Percentiles rank a stretch among this genome's conserved stretches.
Conservation (phyloP, 2,329 filamentous ascomycete genomes). For the Exophiala xenobiotica region DNA sequence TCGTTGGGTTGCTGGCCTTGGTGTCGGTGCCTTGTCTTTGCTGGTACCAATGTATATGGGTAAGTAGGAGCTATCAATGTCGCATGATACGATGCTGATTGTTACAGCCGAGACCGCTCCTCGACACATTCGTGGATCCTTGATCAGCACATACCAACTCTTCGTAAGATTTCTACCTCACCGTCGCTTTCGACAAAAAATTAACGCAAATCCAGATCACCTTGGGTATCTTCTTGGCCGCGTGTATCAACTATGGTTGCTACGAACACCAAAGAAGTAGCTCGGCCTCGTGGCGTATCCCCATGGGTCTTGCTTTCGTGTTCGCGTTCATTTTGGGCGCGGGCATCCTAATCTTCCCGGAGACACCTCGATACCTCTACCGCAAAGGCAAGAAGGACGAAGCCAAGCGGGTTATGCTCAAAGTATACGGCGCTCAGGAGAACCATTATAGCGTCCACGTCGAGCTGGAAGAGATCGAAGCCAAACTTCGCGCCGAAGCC, state of each 20-base stretch:
- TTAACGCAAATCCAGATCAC: constrained; percentile 45
- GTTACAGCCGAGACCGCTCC: constrained; percentile 44
- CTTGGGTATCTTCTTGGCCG: constrained; percentile 64
- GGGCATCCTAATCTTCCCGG: constrained; percentile 56
- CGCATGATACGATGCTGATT: neutral
- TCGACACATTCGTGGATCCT: constrained; percentile 45
- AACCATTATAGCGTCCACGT: constrained; percentile 56
- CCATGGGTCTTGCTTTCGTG: constrained; percentile 58
- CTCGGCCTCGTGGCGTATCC: constrained; percentile 45
- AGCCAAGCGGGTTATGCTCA: constrained; percentile 53
- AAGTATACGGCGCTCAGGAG: constrained; percentile 55
- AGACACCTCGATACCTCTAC: constrained; percentile 60
- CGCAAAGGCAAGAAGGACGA: constrained; percentile 54
- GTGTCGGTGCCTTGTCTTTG: constrained; percentile 44
- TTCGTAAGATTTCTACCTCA: constrained; percentile 42
- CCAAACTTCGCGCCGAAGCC: constrained; percentile 53
- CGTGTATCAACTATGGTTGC: constrained; percentile 50
- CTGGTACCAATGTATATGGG: constrained; percentile 46
- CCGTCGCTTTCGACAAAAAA: no score
- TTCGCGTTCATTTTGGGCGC: constrained; percentile 54
- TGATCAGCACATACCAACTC: constrained; percentile 48
- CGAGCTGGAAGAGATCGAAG: constrained; percentile 59
- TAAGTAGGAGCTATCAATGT: constrained; percentile 3
- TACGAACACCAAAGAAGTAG: constrained; percentile 29
- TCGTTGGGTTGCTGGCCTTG: constrained; percentile 44